Percentiles rank a stretch among this genome's conserved stretches.
Conservation (phyloP, 805 yeast genomes). For the Deakozyma indianensis region DNA sequence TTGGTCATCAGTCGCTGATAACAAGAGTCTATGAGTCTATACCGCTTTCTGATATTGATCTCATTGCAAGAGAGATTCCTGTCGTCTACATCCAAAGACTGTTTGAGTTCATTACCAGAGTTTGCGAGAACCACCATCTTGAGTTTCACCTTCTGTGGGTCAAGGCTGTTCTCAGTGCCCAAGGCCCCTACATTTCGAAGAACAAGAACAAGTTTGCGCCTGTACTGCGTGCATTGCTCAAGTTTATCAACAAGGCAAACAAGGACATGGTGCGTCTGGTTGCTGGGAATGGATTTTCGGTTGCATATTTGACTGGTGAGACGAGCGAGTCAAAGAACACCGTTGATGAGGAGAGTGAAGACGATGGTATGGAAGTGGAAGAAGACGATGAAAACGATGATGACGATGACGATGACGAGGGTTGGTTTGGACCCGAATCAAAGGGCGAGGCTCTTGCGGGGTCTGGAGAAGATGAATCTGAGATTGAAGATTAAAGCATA, state of each 20-base stretch:
- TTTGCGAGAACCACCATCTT: conserved; percentile 62
- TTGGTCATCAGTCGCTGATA: conserved; percentile 67
- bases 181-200: conserved; percentile 58
- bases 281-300: conserved; percentile 14
- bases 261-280: conserved; percentile 39
- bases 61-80: conserved; percentile 62
- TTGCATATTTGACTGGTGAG: conserved; percentile 9
- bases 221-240: conserved; percentile 53
- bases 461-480: too few relatives aligned
- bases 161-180: conserved; percentile 46
- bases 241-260: conserved; percentile 60
- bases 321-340: conserved; percentile 16
- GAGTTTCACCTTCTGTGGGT: conserved; percentile 82
- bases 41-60: conserved; percentile 52
- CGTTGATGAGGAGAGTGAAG: conserved; percentile 19
- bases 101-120: conserved; percentile 47
- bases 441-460: conserved; percentile 5
- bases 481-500: too few relatives aligned
- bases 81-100: conserved; percentile 57
- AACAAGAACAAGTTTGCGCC: conserved; percentile 51
- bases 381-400: conserved; percentile 27
- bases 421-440: conserved; percentile 22
- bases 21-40: conserved; percentile 60
- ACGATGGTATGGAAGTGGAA: conserved; percentile 19
- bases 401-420: conserved; percentile 22